Evolutionary conservation across 805 yeast genomes (phyloP), one percentile per base, ranked within the genome.

Genomic region (Nakazawaea populi): DNA sequence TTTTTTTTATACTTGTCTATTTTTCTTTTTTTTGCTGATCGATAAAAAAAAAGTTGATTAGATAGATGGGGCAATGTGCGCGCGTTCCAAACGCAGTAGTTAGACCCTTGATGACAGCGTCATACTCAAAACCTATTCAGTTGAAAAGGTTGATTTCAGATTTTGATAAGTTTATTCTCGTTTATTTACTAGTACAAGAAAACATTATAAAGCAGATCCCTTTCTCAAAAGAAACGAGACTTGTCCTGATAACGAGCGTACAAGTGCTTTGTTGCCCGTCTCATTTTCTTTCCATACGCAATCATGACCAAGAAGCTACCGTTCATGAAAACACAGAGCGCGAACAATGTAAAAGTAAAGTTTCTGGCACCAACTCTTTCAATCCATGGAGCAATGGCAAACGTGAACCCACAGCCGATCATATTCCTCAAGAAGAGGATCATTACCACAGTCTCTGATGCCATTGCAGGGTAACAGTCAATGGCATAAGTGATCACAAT

Each of bases 361-460:
- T 60, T 54, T 28, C 59, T 65, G 43, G 74, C 58, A 6, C 79
- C 80, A 53, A 62, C 58, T 5, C 56, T 56, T 42, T 62, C 67
- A 38, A 75, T 60, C 79, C 79, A 75, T 12, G 76, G 73, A 49
- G 70, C 71, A 50, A 74, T 67, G 2, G 72, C 77, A 58, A 73
- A 75, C 1, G 77, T 72, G 53, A 74, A 75, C 3, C 67, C 73
- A 63, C 67, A 68, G 12, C 79, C 79, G 46, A 73, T 71, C 65
- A 69, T 59, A 58, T 74, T 74, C 61, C 77, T 65, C 35, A 73
- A 55, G 47, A 75, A 70, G 44, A 73, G 58, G 67, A 74, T 71
- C 50, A 71, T 53, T 11, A 73, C 78, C 57, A 75, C 57, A 14
- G 70, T 65, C 54, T 76, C 79, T 49, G 74, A 68, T 7, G 73